A percentile compares a stretch with the other conserved stretches of the same genome.
phyloP scores from a whole-genome alignment of 1,284 basidiomycete genomes.

The Inonotus hispidus region DNA sequence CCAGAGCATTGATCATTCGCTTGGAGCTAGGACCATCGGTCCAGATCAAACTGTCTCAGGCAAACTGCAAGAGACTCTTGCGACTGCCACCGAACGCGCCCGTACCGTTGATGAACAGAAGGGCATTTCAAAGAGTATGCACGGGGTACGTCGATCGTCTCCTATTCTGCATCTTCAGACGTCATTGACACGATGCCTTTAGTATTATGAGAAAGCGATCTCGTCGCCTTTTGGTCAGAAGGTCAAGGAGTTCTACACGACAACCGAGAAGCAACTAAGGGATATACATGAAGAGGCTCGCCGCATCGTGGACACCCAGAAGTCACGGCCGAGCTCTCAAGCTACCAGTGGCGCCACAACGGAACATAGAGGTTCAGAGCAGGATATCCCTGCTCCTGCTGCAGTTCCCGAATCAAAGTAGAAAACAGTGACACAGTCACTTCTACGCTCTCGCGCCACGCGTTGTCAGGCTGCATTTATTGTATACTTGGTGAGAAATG shows the following conservation, averaged over 20 bases:
- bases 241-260: slow-evolving; percentile 72
- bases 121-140: slow-evolving; percentile 64
- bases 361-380: neutral
- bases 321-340: slow-evolving; percentile 29
- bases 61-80: slow-evolving; percentile 62
- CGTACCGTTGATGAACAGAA: slow-evolving; percentile 77
- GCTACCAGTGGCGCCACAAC: slow-evolving; percentile 21
- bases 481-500: neutral
- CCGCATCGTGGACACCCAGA: slow-evolving; percentile 64
- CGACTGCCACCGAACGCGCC: slow-evolving; percentile 57
- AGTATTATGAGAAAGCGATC: slow-evolving; percentile 81
- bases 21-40: slow-evolving; percentile 66
- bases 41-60: slow-evolving; percentile 70
- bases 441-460: no score
- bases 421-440: no score
- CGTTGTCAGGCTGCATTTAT: no score
- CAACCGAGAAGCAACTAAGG: slow-evolving; percentile 71
- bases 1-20: slow-evolving; percentile 57
- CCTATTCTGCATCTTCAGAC: neutral
- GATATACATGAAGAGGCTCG: slow-evolving; percentile 88
- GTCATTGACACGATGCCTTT: slow-evolving; percentile 10
- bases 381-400: slow-evolving; percentile 6
- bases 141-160: slow-evolving; percentile 44
- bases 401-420: slow-evolving; percentile 16
- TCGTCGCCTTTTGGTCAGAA: slow-evolving; percentile 72